Conservation (phyloP, 768 basidiomycete genomes). For the Termitomyces sp. region DNA sequence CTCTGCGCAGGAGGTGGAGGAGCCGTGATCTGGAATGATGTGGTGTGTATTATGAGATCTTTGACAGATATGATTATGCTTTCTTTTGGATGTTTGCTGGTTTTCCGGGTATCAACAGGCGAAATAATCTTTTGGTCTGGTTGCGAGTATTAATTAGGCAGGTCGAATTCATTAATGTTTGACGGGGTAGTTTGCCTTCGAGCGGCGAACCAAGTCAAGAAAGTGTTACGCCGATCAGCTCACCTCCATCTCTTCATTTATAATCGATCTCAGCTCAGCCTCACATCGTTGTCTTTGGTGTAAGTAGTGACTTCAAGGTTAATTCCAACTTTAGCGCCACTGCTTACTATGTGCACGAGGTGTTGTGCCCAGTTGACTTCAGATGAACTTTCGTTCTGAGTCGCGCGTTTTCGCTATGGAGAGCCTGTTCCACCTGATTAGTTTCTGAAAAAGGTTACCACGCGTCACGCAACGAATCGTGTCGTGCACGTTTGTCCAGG, state of each 20-base stretch:
- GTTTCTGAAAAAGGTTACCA: background rate
- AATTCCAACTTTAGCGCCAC: background rate
- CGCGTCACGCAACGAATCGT: no score
- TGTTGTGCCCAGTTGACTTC: no score
- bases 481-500: no score
- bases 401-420: background rate
- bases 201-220: no score
- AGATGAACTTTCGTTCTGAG: background rate
- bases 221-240: background rate
- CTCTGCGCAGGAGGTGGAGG: slow-evolving; percentile 7
- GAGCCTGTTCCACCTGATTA: background rate
- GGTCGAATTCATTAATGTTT: background rate
- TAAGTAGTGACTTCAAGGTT: background rate
- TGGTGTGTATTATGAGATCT: background rate
- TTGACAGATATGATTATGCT: background rate
- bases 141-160: background rate
- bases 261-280: background rate
- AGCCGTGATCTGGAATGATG: background rate
- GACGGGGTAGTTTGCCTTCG: no score
- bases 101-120: background rate
- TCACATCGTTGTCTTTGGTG: background rate
- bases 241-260: background rate
- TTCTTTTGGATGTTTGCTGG: background rate
- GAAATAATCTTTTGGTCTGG: background rate
- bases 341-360: no score